Evolutionary conservation across 169 alveolate genomes (phyloP).

Genomic region (Plasmodium falciparum): DNA sequence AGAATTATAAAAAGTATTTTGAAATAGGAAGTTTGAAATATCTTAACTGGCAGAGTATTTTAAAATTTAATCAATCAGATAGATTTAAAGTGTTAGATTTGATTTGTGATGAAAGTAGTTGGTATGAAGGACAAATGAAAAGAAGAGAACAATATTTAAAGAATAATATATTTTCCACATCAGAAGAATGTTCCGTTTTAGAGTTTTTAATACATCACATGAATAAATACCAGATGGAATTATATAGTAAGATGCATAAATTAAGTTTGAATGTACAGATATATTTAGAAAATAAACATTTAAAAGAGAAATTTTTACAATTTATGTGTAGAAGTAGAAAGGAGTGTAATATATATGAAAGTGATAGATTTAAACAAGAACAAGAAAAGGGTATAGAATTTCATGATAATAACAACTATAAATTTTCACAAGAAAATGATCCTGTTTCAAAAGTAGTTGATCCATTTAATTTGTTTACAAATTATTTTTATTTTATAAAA

Average conservation of each 20-base stretch:
- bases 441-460: neutral
- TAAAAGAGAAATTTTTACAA: constrained; percentile 25
- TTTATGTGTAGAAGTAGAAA: constrained; percentile 26
- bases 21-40: constrained; percentile 24
- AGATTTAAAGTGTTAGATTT: constrained; percentile 51
- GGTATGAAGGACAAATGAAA: constrained; percentile 14
- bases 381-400: neutral
- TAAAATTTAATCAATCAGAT: constrained; percentile 22
- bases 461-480: constrained; percentile 13
- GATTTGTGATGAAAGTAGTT: constrained; percentile 20
- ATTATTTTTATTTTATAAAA: constrained; percentile 46
- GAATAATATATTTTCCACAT: neutral
- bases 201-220: constrained; percentile 48
- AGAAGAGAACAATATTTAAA: constrained; percentile 34
- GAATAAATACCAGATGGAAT: constrained; percentile 52
- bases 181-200: constrained; percentile 40
- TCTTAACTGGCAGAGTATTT: constrained; percentile 43
- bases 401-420: constrained; percentile 2
- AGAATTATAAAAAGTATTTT: constrained; percentile 16
- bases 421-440: neutral
- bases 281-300: constrained; percentile 11
- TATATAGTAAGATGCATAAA: constrained; percentile 15
- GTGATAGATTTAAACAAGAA: constrained; percentile 42
- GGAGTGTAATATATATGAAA: constrained; percentile 32
- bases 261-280: constrained; percentile 42